These are phyloP conservation scores for Mucor velutinosus DNA, from an alignment of 371 early-diverging fungal species.

Conservation along the genomic window DNA sequence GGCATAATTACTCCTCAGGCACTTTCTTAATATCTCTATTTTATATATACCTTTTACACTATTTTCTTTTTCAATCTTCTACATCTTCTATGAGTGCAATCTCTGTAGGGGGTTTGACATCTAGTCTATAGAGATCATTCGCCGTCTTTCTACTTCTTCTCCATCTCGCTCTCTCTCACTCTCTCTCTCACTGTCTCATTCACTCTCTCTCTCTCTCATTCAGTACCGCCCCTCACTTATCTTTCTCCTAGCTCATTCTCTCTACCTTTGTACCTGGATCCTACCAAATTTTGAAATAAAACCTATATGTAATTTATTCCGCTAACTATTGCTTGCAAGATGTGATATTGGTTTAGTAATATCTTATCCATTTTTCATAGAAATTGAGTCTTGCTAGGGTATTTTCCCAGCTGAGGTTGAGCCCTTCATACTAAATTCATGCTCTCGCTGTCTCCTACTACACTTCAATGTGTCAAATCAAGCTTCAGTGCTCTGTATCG, in stretches of 20 bases:
- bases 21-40: neutral
- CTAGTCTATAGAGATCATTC: neutral
- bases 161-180: neutral
- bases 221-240: neutral
- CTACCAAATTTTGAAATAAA: constrained; percentile 2
- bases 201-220: neutral
- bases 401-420: too few relatives aligned
- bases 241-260: neutral
- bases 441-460: too few relatives aligned
- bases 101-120: neutral
- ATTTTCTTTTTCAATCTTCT: neutral
- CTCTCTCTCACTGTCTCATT: too few relatives aligned
- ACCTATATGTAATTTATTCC: neutral
- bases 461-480: neutral
- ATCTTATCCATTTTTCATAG: neutral
- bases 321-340: neutral
- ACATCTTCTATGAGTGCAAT: neutral
- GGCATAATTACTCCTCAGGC: constrained; percentile 11
- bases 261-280: neutral
- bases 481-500: neutral
- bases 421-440: too few relatives aligned
- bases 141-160: neutral
- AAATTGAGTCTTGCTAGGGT: too few relatives aligned
- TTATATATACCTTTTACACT: neutral
- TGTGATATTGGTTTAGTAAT: neutral